Base-by-base conservation (phyloP, 2,329 filamentous ascomycete genomes). In the Colletotrichum eleusines region DNA sequence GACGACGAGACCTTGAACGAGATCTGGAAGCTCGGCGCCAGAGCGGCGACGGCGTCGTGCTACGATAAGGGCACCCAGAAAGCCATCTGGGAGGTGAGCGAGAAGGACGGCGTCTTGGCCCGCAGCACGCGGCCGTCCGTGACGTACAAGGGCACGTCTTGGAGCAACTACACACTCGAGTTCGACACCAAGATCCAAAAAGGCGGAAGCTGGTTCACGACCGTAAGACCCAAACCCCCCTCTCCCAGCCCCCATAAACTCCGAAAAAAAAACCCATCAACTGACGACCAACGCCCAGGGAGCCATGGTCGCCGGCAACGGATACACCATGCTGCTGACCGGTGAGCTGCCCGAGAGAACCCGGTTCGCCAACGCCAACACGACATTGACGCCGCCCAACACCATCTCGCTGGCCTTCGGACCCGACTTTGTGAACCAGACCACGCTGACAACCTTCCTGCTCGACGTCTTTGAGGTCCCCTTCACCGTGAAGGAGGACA, bases 11-110 rank as follows among this genome's bases (percentile, higher is more conserved):
- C 73, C 1, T 77, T 80, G 33, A 78, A 82, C 62, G 74, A 76
- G 18, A 78, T 84, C 18, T 82, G 80, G 76, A 76, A 76, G 5
- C 77, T 84, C 3, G 81, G 81, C n/a, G 79, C 78, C 5, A 69
- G 76, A 11, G 78, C 77, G 0, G 76, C 77, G 0, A 76, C 78
- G 20, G 75, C 75, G 9, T 76, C 81, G 1, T 84, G 82, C 50
- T 71, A 84, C 20, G 79, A 81, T 50, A 76, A 77, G 18, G 78
- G 78, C 0, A 79, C 80, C 1, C 80, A 81, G 7, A 76, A 75
- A 5, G 76, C 81, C n/a, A 77, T 75, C 20, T 79, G 81, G 80
- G 74, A 80, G 8, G 74, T 81, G 14, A 76, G 68, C 5, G 53
- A 74, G 0, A 58, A 74, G 2, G 74, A 81, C 20, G 82, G 82